Evolutionary conservation across 805 yeast genomes (phyloP).

Genomic region (Pichia kluyveri): DNA sequence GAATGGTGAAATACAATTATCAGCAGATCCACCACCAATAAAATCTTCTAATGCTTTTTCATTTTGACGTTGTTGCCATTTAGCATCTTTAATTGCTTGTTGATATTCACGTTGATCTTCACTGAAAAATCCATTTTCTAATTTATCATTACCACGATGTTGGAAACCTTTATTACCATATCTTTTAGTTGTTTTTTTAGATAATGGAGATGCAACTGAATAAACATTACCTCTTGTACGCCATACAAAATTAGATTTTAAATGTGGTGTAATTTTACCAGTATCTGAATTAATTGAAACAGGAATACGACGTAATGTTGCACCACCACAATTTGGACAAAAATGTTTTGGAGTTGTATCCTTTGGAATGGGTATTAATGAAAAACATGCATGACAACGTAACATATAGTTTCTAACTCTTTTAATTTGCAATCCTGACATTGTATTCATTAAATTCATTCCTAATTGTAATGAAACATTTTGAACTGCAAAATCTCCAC

Average conservation of each 20-base stretch:
- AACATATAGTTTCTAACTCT: conserved; percentile 87
- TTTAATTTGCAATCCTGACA: conserved; percentile 77
- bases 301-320: conserved; percentile 81
- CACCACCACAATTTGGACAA: conserved; percentile 94
- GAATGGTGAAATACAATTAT: conserved; percentile 84
- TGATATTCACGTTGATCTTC: conserved; percentile 94
- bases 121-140: conserved; percentile 54
- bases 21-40: conserved; percentile 93
- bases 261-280: conserved; percentile 80
- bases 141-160: conserved; percentile 49
- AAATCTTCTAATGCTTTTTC: conserved; percentile 81
- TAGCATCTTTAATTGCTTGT: conserved; percentile 78
- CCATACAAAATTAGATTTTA: conserved; percentile 92
- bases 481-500: conserved; percentile 97
- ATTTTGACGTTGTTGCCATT: conserved; percentile 78
- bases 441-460: conserved; percentile 71
- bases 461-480: conserved; percentile 91
- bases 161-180: conserved; percentile 76
- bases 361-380: conserved; percentile 67
- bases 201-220: conserved; percentile 79
- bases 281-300: conserved; percentile 72
- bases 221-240: conserved; percentile 76
- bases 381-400: conserved; percentile 96
- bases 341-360: conserved; percentile 74
- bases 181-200: conserved; percentile 61